phyloP scores from a whole-genome alignment of 2,329 filamentous ascomycete genomes.

The Chrysoporthe deuterocubensis region DNA sequence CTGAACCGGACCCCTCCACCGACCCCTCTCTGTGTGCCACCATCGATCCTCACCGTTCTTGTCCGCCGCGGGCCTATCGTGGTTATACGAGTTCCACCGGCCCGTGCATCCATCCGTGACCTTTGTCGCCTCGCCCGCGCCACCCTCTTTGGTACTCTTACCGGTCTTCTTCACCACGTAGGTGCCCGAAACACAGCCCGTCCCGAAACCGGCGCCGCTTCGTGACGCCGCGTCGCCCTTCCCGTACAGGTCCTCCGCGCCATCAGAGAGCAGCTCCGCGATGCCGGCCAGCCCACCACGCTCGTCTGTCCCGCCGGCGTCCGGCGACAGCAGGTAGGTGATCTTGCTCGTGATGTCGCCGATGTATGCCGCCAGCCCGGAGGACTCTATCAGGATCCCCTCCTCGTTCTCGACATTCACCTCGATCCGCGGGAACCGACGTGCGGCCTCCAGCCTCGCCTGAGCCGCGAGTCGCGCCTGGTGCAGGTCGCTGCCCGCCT shows the following conservation, averaged over 20 bases:
- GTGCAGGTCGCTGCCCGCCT: constrained; percentile 48
- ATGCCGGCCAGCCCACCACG: constrained; percentile 60
- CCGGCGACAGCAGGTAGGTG: constrained; percentile 62
- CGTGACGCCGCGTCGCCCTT: constrained; percentile 19
- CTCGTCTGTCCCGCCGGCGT: constrained; percentile 59
- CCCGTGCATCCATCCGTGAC: constrained; percentile 39
- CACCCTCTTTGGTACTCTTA: constrained; percentile 25
- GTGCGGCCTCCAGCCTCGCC: constrained; percentile 63
- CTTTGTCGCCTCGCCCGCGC: constrained; percentile 13
- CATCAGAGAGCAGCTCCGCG: constrained; percentile 52
- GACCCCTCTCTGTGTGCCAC: constrained; percentile 41
- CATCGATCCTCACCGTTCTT: constrained; percentile 40
- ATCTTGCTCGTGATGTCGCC: constrained; percentile 64
- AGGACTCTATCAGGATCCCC: constrained; percentile 55
- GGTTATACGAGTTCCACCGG: constrained; percentile 39
- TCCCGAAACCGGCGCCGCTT: constrained; percentile 23
- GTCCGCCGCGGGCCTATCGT: constrained; percentile 31
- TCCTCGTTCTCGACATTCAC: constrained; percentile 62
- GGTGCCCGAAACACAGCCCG: constrained; percentile 30
- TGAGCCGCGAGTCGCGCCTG: constrained; percentile 67
- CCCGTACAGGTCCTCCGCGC: constrained; percentile 48
- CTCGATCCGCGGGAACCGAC: constrained; percentile 56
- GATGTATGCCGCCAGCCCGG: constrained; percentile 63
- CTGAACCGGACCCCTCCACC: constrained; percentile 36
- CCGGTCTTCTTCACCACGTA: constrained; percentile 29